Conservation (phyloP, 2,329 filamentous ascomycete genomes). For the Clarireedia monteithiana region DNA sequence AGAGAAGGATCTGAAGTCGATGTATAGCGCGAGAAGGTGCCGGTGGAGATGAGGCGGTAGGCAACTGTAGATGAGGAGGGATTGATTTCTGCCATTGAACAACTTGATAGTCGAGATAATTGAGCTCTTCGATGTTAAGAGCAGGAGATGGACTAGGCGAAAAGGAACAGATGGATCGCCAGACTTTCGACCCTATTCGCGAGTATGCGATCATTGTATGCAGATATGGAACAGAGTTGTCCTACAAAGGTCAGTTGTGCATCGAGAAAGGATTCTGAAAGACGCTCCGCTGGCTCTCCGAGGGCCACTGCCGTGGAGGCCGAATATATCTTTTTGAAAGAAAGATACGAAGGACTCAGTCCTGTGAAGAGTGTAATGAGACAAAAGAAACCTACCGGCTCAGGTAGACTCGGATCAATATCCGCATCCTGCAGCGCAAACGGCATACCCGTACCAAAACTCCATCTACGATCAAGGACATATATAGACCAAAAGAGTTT, state of each 20-base stretch:
- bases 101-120: slow-evolving; percentile 74
- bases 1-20: slow-evolving; percentile 74
- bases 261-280: slow-evolving; percentile 14
- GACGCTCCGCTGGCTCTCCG: too few species aligned
- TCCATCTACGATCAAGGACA: slow-evolving; percentile 79
- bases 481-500: slow-evolving; percentile 83
- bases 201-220: slow-evolving; percentile 81
- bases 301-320: too few species aligned
- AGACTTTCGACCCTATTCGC: slow-evolving; percentile 76
- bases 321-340: too few species aligned
- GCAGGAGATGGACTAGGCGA: slow-evolving; percentile 11
- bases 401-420: slow-evolving; percentile 70
- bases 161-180: slow-evolving; percentile 56
- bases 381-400: slow-evolving; percentile 52
- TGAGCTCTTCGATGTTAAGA: slow-evolving; percentile 59
- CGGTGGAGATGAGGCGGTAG: slow-evolving; percentile 35
- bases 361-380: too few species aligned
- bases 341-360: too few species aligned
- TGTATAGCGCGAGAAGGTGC: slow-evolving; percentile 41
- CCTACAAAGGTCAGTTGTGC: slow-evolving; percentile 16
- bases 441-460: slow-evolving; percentile 80
- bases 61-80: slow-evolving; percentile 53
- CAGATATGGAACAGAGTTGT: slow-evolving; percentile 51
- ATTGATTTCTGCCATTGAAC: slow-evolving; percentile 79
- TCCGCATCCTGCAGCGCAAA: slow-evolving; percentile 81